Conservation (phyloP, 192 early-diverging fungal species). For the Umbelopsis sp. region DNA sequence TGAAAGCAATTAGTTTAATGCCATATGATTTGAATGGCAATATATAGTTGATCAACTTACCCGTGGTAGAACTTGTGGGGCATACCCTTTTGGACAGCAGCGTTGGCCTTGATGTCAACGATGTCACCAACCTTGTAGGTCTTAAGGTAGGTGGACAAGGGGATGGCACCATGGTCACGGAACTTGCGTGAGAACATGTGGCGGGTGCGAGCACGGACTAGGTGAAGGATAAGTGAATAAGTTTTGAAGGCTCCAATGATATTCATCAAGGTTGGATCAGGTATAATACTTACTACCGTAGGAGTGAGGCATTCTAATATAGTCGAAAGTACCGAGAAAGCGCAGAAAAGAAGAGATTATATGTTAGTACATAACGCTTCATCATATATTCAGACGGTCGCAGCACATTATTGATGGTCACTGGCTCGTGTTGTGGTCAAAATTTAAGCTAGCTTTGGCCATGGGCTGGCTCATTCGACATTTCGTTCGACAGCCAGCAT, state of each 20-base stretch:
- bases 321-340: not conserved
- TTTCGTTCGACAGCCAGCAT: not conserved
- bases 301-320: conserved; percentile 31
- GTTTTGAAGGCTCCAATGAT: not conserved
- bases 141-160: conserved; percentile 97
- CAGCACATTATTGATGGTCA: not conserved
- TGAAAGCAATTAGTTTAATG: not conserved
- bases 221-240: conserved; percentile 1
- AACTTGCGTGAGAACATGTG: conserved; percentile 98
- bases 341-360: not conserved
- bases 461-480: not conserved
- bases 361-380: not conserved
- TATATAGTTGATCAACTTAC: conserved; percentile 39
- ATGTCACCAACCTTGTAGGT: conserved; percentile 99
- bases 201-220: conserved; percentile 93
- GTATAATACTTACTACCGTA: conserved; percentile 35
- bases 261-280: not conserved
- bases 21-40: not conserved
- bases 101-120: conserved; percentile 99
- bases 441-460: not conserved
- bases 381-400: too few species aligned
- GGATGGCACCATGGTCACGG: conserved; percentile 91
- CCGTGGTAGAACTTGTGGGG: conserved; percentile 99
- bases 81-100: conserved; percentile 99
- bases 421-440: not conserved